Base-by-base conservation (phyloP, 257 asterid species). In the Fraxinus cuspidata region DNA sequence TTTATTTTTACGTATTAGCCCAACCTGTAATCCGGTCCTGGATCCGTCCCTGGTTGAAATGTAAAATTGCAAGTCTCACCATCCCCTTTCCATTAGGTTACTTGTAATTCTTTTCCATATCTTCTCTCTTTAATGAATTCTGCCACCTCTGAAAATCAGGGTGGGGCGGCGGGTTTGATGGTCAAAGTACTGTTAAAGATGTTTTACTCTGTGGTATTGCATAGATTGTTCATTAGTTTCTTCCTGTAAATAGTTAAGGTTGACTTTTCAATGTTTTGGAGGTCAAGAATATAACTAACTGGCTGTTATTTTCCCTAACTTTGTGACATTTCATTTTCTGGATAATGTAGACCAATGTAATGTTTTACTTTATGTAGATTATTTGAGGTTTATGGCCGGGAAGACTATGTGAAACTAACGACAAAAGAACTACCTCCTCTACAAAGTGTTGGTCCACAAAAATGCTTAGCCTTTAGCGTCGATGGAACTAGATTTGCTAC, bases 401-500 rank as follows among this genome's bases (percentile, higher is more conserved):
- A 87, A 82, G 94, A 85, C 78, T 84, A 73, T 69, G 79, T 91
- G 18, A 86, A 80, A 68, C 86, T 96, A 65, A 73, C 76, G 74
- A 74, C 84, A 68, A 91, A 92, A 82, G 97, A 93, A 73, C 86
- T 88, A 25, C 85, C 85, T 77, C 93, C 87, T 53, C 80, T 96
- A 81, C 89, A 87, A 77, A 91, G 89, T 49, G 84, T 90, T 85
- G 92, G 97, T 64, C 86, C 82, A 40, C 99, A 93, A 77, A 90
- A 85, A 73, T 93, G 99, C 85, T 75, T 93, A 83, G 96, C 92
- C 13, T 96, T 96, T 84, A 96, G 99, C 58, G 82, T 87, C 53
- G 99, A 96, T 79, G 98, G 99, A 73, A 93, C 99, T 74, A 89
- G 87, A 86, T 89, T 96, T 72, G 97, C 99, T 64, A 79, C 92